Conservation (phyloP, 768 basidiomycete genomes). For the Clitopilus hobsonii region DNA sequence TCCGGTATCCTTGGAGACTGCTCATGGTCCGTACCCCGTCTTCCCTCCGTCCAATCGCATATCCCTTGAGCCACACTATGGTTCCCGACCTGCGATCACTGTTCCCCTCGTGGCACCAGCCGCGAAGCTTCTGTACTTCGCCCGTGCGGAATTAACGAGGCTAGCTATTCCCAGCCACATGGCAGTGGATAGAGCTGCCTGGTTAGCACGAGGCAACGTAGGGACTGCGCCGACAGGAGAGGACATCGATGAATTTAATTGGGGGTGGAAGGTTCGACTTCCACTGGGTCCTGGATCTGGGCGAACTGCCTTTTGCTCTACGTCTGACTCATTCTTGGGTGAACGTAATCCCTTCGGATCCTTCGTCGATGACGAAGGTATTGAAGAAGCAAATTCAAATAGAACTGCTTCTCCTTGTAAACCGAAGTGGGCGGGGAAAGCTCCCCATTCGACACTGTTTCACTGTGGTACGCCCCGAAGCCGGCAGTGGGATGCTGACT, state of each 20-base stretch:
- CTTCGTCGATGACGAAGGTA: neutral
- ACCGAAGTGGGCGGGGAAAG: slow-evolving; percentile 11
- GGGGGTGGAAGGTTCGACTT: slow-evolving; percentile 26
- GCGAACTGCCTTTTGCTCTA: neutral
- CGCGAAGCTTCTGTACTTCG: slow-evolving; percentile 61
- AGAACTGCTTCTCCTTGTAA: too few relatives aligned
- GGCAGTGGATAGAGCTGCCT: slow-evolving; percentile 21
- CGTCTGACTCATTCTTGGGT: neutral
- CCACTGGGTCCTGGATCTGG: slow-evolving; percentile 10
- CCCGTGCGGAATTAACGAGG: slow-evolving; percentile 48
- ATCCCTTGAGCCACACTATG: slow-evolving; percentile 19
- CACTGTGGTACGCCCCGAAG: slow-evolving; percentile 34
- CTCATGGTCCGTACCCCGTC: slow-evolving; percentile 44
- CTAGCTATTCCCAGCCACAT: slow-evolving; percentile 38
- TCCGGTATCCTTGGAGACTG: slow-evolving; percentile 21
- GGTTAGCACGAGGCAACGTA: slow-evolving; percentile 13
- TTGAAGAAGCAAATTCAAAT: too few relatives aligned
- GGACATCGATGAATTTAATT: slow-evolving; percentile 58
- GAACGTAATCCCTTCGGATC: slow-evolving; percentile 15
- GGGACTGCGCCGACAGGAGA: slow-evolving; percentile 39
- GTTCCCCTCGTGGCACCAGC: slow-evolving; percentile 48
- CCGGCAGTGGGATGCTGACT: slow-evolving; percentile 49
- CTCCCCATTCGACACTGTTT: slow-evolving; percentile 15
- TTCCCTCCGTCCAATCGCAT: slow-evolving; percentile 27
- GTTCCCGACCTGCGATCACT: slow-evolving; percentile 19